These are phyloP conservation scores for Aspergillus ellipticus DNA, from an alignment of 495 filamentous ascomycete species.

Conservation along the genomic window DNA sequence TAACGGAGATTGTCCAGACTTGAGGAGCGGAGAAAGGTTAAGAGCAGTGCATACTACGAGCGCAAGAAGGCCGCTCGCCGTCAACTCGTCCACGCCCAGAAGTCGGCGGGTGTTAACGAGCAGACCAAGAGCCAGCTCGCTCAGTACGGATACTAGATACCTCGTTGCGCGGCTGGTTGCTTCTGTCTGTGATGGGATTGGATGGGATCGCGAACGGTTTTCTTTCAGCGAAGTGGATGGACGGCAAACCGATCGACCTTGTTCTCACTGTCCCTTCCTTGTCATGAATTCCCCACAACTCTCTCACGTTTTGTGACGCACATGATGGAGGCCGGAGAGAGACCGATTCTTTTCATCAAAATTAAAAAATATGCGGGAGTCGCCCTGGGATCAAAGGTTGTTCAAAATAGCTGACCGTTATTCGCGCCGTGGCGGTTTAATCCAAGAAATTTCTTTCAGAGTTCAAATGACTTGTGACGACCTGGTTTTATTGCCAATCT, in stretches of 20 bases:
- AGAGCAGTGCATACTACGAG: constrained; percentile 98
- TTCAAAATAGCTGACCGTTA: constrained; percentile 46
- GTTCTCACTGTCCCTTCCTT: constrained; percentile 32
- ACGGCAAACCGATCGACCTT: constrained; percentile 44
- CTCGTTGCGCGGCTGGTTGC: constrained; percentile 44
- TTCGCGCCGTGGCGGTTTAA: constrained; percentile 50
- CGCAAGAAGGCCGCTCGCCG: constrained; percentile 94
- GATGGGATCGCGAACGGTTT: constrained; percentile 46
- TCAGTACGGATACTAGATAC: constrained; percentile 67
- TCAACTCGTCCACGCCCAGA: constrained; percentile 86
- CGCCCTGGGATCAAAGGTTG: constrained; percentile 42
- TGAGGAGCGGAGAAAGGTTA: constrained; percentile 98
- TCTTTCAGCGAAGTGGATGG: constrained; percentile 41
- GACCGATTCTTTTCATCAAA: constrained; percentile 21
- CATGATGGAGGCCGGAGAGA: constrained; percentile 26
- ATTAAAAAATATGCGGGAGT: constrained; percentile 34
- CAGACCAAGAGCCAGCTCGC: constrained; percentile 68
- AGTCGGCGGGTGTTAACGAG: constrained; percentile 81
- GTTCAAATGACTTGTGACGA: constrained; percentile 26
- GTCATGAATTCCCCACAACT: constrained; percentile 28
- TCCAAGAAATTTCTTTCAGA: constrained; percentile 44
- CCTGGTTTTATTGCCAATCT: too few species aligned
- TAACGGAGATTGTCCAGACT: constrained; percentile 60
- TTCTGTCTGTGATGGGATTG: constrained; percentile 45
- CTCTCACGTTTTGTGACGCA: constrained; percentile 38